Conservation (phyloP, 805 yeast species). For the Kodamaea kaohsiungensis region DNA sequence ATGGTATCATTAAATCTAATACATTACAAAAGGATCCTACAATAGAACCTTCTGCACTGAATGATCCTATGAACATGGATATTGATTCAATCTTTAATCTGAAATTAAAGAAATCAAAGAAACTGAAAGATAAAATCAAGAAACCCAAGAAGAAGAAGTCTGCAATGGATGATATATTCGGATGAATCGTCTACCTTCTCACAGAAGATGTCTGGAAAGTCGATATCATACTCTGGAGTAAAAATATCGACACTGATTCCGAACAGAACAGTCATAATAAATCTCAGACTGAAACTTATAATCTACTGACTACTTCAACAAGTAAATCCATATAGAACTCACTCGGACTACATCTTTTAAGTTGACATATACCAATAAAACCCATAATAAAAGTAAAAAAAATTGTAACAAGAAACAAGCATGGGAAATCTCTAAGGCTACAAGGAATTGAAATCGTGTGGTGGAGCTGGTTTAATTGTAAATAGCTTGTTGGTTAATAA, state of each 20-base stretch:
- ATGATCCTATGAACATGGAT: background rate
- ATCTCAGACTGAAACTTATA: too few relatives aligned
- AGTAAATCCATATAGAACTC: background rate
- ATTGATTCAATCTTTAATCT: background rate
- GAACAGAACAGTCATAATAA: too few relatives aligned
- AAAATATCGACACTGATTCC: too few relatives aligned
- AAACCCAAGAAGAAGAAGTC: conserved; percentile 12
- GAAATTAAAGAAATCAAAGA: conserved; percentile 12
- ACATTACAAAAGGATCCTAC: too few relatives aligned
- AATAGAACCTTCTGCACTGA: background rate
- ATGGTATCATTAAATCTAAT: background rate
- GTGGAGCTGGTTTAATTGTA: background rate
- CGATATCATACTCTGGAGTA: background rate
- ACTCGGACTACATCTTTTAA: background rate
- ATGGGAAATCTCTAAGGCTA: background rate
- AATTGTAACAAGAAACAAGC: background rate
- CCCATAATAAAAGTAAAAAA: conserved; percentile 1
- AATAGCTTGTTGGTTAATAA: background rate
- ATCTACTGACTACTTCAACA: background rate
- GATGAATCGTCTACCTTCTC: conserved; percentile 26
- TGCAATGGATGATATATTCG: conserved; percentile 75
- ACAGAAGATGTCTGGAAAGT: too few relatives aligned
- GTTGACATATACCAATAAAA: conserved; percentile 3
- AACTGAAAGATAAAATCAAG: conserved; percentile 10
- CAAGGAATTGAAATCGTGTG: conserved; percentile 6